A percentile compares a stretch with the other conserved stretches of the same genome.
phyloP scores from a whole-genome alignment of 805 yeast species.

The Candida peoriensis region DNA sequence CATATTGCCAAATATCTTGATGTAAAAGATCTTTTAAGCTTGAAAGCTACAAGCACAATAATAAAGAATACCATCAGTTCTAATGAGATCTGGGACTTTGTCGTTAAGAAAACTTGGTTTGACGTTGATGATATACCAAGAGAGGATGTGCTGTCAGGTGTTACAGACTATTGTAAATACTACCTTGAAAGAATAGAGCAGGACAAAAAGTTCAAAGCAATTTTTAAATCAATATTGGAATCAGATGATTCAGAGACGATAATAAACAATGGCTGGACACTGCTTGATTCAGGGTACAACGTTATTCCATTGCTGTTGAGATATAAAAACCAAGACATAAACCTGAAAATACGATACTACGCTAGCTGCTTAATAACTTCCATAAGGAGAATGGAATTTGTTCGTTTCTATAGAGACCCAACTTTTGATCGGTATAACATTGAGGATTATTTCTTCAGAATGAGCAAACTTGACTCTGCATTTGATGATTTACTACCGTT shows the following conservation, averaged over 20 bases:
- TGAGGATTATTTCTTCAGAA: slow-evolving; percentile 10
- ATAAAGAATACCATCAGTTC: slow-evolving; percentile 4
- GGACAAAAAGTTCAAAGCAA: slow-evolving; percentile 8
- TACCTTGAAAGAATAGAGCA: slow-evolving; percentile 6
- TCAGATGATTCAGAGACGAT: slow-evolving; percentile 1
- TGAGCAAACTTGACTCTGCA: slow-evolving; percentile 16
- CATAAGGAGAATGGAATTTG: slow-evolving; percentile 6
- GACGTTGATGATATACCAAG: slow-evolving; percentile 6
- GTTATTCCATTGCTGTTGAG: slow-evolving; percentile 11
- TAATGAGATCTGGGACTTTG: slow-evolving; percentile 14
- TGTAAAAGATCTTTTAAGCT: slow-evolving; percentile 9
- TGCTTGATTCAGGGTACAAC: slow-evolving; percentile 5
- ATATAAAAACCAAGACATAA: slow-evolving; percentile 4
- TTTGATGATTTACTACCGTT: slow-evolving; percentile 15
- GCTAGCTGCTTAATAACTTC: slow-evolving; percentile 8
- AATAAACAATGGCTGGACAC: slow-evolving; percentile 7
- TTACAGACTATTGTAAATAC: slow-evolving; percentile 1
- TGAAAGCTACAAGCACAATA: slow-evolving; percentile 5
- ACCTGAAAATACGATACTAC: slow-evolving; percentile 10
- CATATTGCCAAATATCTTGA: slow-evolving; percentile 2
- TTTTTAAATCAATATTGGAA: too few relatives aligned
- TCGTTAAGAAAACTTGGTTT: slow-evolving; percentile 14
- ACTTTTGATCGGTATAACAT: slow-evolving; percentile 2
- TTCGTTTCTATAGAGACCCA: neutral
- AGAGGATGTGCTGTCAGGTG: neutral